Percentiles rank a stretch among this genome's conserved stretches.
Evolutionary conservation across 495 filamentous ascomycete genomes (phyloP).

Genomic region (Penicillium lividum): DNA sequence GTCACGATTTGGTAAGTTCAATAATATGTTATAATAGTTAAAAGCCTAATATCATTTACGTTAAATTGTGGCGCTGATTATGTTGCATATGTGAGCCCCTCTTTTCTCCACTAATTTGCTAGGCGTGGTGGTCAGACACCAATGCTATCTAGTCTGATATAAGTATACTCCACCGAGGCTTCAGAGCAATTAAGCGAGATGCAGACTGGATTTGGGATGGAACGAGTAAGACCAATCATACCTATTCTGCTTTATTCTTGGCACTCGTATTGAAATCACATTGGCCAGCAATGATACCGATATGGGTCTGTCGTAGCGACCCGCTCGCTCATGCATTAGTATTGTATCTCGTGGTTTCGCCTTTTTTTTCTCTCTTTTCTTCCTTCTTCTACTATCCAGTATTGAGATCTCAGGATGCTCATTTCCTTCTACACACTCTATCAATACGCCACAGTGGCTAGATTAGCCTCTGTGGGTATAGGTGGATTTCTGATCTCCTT

Average conservation of each 20-base stretch:
- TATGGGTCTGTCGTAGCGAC: neutral
- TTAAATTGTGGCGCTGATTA: no score
- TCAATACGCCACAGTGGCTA: neutral
- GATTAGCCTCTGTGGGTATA: neutral
- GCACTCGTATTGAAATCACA: neutral
- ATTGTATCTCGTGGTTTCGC: neutral
- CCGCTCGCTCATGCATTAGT: neutral
- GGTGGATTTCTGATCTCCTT: conserved; percentile 9
- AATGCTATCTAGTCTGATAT: neutral
- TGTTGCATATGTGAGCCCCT: neutral
- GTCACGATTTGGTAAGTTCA: no score
- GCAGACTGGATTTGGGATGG: no score
- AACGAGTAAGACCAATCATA: neutral
- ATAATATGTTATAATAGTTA: no score
- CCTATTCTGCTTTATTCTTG: neutral
- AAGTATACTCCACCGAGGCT: neutral
- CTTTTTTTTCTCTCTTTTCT: neutral
- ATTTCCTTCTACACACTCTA: neutral
- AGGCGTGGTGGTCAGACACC: neutral
- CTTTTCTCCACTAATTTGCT: neutral
- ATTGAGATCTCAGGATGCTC: neutral
- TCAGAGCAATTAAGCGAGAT: neutral
- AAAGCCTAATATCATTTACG: no score
- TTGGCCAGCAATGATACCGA: neutral
- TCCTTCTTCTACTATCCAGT: neutral